Evolutionary conservation across 805 yeast genomes (phyloP), one percentile per base, ranked within the genome.

Genomic region (Candida hungchunana): DNA sequence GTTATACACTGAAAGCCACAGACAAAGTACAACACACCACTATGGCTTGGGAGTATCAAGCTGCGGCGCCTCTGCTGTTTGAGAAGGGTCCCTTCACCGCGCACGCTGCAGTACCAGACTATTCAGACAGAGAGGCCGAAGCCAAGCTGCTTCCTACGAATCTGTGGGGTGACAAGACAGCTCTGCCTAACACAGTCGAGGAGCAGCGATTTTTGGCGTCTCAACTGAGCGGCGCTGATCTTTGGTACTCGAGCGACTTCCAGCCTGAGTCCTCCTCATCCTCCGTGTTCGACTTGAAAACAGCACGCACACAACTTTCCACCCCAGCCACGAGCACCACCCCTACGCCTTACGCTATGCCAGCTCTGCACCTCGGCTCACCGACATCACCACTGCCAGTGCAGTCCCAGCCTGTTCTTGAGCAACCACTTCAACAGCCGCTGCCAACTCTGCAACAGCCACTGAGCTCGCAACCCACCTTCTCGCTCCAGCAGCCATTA

Each of bases 121-220:
- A n/a, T n/a, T n/a, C n/a, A n/a, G n/a, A n/a, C n/a, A n/a, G n/a
- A n/a, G n/a, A n/a, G n/a, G n/a, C n/a, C n/a, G n/a, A n/a, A n/a
- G n/a, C n/a, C n/a, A n/a, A n/a, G n/a, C n/a, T n/a, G n/a, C n/a
- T n/a, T n/a, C n/a, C n/a, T n/a, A n/a, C n/a, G n/a, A n/a, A n/a
- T n/a, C 31, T 62, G 42, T 62, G 55, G 55, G 64, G 65, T 33
- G 56, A 59, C 33, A 26, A 25, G 16, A 24, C 34, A 11, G 16
- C n/a, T 12, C 12, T n/a, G 7, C 20, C 18, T 11, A 42, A 42
- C 37, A 38, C 46, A 2, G 37, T 31, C 6, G 46, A 42, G 21
- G 46, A 42, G 36, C 39, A 42, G 36, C 14, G 35, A 19, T 42
- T 39, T 22, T 20, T 42, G 20, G 36, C 32, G 29, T 35, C 43